phyloP scores from a whole-genome alignment of 164 flowering plant genomes.

The Tetracentron sinense region DNA sequence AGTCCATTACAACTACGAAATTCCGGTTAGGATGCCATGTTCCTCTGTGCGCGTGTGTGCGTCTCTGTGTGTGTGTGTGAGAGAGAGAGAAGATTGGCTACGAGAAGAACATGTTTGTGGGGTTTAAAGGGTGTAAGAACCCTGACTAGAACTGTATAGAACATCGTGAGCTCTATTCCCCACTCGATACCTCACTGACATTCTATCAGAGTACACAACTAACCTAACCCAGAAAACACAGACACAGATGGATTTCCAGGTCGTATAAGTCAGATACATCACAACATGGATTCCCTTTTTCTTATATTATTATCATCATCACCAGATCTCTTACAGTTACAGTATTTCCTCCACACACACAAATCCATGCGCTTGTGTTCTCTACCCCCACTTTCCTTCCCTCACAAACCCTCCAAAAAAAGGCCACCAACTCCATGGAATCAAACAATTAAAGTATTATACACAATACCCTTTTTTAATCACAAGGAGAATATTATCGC shows the following conservation, averaged over 20 bases:
- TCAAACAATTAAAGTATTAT: constrained; percentile 41
- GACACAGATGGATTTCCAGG: constrained; percentile 17
- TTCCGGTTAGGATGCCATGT: no score
- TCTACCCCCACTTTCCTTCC: constrained; percentile 26
- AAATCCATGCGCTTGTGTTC: constrained; percentile 48
- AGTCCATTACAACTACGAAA: no score
- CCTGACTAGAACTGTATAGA: constrained; percentile 37
- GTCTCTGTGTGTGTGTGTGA: no score
- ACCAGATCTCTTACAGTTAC: constrained; percentile 8
- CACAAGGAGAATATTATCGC: constrained; percentile 44
- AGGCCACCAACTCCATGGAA: constrained; percentile 50
- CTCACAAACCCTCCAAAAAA: constrained; percentile 54
- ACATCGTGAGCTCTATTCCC: constrained; percentile 30
- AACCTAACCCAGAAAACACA: no score
- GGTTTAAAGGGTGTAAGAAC: constrained; percentile 14
- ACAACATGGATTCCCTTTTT: constrained; percentile 63
- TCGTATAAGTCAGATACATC: constrained; percentile 35
- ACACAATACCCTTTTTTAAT: constrained; percentile 25
- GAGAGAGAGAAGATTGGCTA: no score
- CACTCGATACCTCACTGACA: constrained; percentile 47
- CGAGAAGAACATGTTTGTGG: no score
- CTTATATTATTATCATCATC: constrained; percentile 33
- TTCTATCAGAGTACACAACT: constrained; percentile 29
- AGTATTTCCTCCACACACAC: constrained; percentile 12
- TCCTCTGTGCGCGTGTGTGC: no score